Base-by-base conservation (phyloP, 2,329 filamentous ascomycete genomes). In the Colletotrichum zoysiae region DNA sequence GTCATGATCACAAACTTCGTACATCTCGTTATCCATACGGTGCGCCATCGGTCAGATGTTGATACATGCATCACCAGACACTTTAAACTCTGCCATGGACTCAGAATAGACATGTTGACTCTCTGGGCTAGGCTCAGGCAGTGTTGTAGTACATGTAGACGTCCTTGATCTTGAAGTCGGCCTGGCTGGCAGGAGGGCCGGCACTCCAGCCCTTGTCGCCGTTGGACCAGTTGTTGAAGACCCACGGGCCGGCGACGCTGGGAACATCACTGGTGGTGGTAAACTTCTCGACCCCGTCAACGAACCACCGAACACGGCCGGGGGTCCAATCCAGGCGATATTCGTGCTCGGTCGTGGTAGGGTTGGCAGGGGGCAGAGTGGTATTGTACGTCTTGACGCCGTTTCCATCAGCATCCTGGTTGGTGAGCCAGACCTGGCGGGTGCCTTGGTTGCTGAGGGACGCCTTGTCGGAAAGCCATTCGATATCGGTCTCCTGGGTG, bases 161-260 rank as follows among this genome's bases (percentile, higher is more conserved):
- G 7, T 72, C 70, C 55, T 70, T 72, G 12, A 72, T 65, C 73
- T 76, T 79, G 26, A 80, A 80, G 2, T 78, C 71, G 26, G 78
- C 77, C 35, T 77, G 73, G 38, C 70, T 20, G 8, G 73, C 64
- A 0, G 78, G 78, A 7, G 78, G 78, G 0, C 78, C 78, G 23
- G 67, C 77, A 4, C 75, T 78, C 78, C 78, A 80, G 9, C 76
- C 76, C 40, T 73, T 70, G 35, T 79, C 77, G 9, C 78, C 78
- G 42, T 77, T 79, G 1, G 78, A 76, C 78, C 78, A 80, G 71
- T 80, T 80, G 60, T 80, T 80, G 56, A 76, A 79, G 6, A 80
- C 66, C 77, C 78, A 80, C 14, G 77, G 71, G 0, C 78, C 78
- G 35, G 75, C 40, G 0, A 73, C 55, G 11, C 33, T 78, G 0